phyloP scores from a whole-genome alignment of 179 eudicot species.

The Sideroxylon spinosum region DNA sequence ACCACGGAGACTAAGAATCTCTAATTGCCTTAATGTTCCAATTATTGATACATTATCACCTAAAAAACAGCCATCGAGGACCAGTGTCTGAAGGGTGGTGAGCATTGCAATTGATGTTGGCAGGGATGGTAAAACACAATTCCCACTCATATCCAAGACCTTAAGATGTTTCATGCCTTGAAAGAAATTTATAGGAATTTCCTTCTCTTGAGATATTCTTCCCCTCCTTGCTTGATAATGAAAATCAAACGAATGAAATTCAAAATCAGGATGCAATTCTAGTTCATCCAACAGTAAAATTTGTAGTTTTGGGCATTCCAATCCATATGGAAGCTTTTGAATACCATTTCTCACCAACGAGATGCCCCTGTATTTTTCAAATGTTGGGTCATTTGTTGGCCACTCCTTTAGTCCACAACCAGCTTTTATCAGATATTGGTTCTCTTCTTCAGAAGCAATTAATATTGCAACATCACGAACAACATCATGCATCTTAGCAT shows the following conservation, averaged over 20 bases:
- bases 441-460: conserved; percentile 31
- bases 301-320: conserved; percentile 10
- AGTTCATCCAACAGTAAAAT: background rate
- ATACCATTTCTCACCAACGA: background rate
- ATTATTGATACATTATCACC: conserved; percentile 1
- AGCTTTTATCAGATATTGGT: conserved; percentile 36
- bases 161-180: conserved; percentile 13
- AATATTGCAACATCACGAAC: conserved; percentile 33
- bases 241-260: too few species aligned
- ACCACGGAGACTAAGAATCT: conserved; percentile 1
- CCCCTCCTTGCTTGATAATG: too few species aligned
- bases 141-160: conserved; percentile 10
- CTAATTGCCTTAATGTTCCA: background rate
- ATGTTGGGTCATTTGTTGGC: conserved; percentile 2
- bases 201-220: too few species aligned
- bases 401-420: conserved; percentile 22
- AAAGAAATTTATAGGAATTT: conserved; percentile 10
- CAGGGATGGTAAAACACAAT: background rate
- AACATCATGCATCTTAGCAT: conserved; percentile 35
- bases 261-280: too few species aligned
- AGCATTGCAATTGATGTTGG: background rate
- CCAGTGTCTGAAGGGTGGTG: background rate
- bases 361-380: background rate
- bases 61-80: background rate
- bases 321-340: background rate